Evolutionary conservation across 2,329 filamentous ascomycete species (phyloP).

Genomic region (Alternaria brassicicola): DNA sequence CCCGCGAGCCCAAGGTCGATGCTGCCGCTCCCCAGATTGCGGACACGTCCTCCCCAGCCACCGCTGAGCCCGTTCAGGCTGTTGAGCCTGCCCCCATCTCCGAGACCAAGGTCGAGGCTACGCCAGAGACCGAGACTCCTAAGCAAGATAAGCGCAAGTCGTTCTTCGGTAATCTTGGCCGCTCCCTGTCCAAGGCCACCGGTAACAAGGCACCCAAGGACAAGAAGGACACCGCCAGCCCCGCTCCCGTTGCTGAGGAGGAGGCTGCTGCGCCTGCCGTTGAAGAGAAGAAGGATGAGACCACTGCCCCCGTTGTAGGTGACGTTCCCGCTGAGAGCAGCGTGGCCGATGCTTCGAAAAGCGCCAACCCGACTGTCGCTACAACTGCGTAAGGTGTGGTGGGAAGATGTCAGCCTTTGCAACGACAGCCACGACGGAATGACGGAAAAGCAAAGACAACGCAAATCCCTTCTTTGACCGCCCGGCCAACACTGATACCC

Average conservation of each 20-base stretch:
- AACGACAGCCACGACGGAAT: slow-evolving; percentile 52
- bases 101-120: slow-evolving; percentile 54
- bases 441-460: slow-evolving; percentile 52
- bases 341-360: slow-evolving; percentile 50
- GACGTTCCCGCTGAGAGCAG: slow-evolving; percentile 48
- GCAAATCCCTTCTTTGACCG: slow-evolving; percentile 49
- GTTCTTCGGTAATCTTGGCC: slow-evolving; percentile 74
- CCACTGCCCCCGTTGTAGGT: slow-evolving; percentile 27
- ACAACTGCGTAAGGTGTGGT: slow-evolving; percentile 53
- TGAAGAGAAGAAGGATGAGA: slow-evolving; percentile 37
- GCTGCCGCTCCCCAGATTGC: slow-evolving; percentile 50
- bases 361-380: slow-evolving; percentile 46
- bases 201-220: slow-evolving; percentile 46
- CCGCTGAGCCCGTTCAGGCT: slow-evolving; percentile 3
- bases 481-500: slow-evolving; percentile 45
- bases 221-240: slow-evolving; percentile 36
- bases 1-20: slow-evolving; percentile 48
- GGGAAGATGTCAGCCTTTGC: slow-evolving; percentile 47
- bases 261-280: slow-evolving; percentile 37
- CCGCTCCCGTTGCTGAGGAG: slow-evolving; percentile 42
- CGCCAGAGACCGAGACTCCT: slow-evolving; percentile 45
- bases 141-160: slow-evolving; percentile 83
- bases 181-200: slow-evolving; percentile 51
- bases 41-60: slow-evolving; percentile 36
- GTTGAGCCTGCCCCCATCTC: slow-evolving; percentile 38